These are phyloP conservation scores for Ilyonectria robusta DNA, from an alignment of 2,329 filamentous ascomycete species.

Conservation along the genomic window DNA sequence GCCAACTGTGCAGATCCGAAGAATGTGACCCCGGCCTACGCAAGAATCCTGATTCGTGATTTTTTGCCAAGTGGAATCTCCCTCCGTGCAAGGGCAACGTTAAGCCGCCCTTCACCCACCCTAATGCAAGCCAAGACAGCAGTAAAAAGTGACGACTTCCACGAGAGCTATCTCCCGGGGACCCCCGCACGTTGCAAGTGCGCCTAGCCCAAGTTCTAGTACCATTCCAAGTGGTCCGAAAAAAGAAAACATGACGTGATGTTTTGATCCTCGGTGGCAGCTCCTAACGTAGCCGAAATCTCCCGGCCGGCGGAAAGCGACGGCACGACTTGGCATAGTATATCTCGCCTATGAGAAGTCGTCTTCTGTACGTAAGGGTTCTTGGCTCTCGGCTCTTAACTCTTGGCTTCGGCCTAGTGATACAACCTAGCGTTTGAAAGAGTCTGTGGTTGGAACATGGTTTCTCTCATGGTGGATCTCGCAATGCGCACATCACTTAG, in stretches of 20 bases:
- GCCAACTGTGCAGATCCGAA: slow-evolving; percentile 3
- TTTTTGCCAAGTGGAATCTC: slow-evolving; percentile 4
- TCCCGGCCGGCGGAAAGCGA: not conserved
- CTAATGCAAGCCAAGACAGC: slow-evolving; percentile 7
- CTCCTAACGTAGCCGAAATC: not conserved
- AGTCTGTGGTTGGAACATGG: not conserved
- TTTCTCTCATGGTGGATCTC: not conserved
- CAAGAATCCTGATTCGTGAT: slow-evolving; percentile 8
- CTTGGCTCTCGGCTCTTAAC: slow-evolving; percentile 6
- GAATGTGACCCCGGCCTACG: slow-evolving; percentile 4
- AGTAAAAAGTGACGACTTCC: not conserved
- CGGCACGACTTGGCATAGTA: not conserved
- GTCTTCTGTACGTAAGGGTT: not conserved
- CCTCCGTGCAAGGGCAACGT: not conserved
- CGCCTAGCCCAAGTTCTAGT: not conserved
- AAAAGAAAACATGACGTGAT: slow-evolving; percentile 10
- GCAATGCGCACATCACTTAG: not conserved
- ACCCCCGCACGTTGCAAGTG: not conserved
- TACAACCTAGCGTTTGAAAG: not conserved
- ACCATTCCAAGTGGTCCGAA: not conserved
- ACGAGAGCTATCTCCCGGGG: not conserved
- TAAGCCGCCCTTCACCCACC: not conserved
- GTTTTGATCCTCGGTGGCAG: not conserved
- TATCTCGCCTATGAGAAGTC: not conserved
- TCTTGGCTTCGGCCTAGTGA: not conserved